Evolutionary conservation across 495 filamentous ascomycete species (phyloP).

Genomic region (Penicillium turbatum): DNA sequence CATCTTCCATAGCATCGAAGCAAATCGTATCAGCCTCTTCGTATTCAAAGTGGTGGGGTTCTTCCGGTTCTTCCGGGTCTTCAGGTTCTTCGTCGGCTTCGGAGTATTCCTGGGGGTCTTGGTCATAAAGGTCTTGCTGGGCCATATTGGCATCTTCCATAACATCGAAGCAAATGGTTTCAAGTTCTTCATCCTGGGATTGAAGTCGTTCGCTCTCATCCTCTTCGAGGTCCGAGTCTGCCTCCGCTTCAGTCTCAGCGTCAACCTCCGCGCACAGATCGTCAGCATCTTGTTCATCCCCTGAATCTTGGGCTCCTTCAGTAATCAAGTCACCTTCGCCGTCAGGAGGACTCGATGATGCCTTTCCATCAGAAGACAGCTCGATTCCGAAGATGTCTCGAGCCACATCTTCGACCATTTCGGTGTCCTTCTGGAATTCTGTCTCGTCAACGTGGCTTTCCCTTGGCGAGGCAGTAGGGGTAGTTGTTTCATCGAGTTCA

Average conservation of each 20-base stretch:
- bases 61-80: neutral
- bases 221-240: neutral
- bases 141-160: slow-evolving; percentile 20
- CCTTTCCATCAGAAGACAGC: slow-evolving; percentile 11
- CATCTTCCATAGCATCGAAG: slow-evolving; percentile 22
- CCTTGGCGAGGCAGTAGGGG: neutral
- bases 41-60: slow-evolving; percentile 9
- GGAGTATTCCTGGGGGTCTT: neutral
- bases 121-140: slow-evolving; percentile 1
- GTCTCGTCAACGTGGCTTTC: neutral
- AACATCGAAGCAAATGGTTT: slow-evolving; percentile 22
- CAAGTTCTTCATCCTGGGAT: slow-evolving; percentile 19
- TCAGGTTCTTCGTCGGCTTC: neutral
- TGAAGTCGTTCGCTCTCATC: neutral
- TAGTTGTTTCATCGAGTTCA: neutral
- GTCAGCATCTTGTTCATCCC: slow-evolving; percentile 9
- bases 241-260: neutral
- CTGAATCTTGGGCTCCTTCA: slow-evolving; percentile 3
- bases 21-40: slow-evolving; percentile 25
- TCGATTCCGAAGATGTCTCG: slow-evolving; percentile 28
- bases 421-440: slow-evolving; percentile 12
- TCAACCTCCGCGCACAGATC: neutral
- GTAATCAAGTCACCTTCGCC: neutral
- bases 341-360: slow-evolving; percentile 7
- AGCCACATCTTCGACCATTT: slow-evolving; percentile 28